Percentiles rank a stretch among this genome's conserved stretches.
Evolutionary conservation across 768 basidiomycete species (phyloP).

Genomic region (Kwoniella pini): DNA sequence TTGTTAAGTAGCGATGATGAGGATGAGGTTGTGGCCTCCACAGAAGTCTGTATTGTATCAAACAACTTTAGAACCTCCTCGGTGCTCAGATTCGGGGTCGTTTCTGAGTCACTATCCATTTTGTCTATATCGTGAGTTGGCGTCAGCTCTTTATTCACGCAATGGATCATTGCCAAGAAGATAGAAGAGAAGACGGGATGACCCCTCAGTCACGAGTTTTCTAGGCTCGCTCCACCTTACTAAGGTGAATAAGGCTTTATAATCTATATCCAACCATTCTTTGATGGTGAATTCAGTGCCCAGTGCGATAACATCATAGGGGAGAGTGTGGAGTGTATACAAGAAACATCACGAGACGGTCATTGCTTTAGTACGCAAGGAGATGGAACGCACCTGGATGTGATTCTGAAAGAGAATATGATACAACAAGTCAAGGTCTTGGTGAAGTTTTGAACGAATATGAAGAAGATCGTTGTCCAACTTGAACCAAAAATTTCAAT

Average conservation of each 20-base stretch:
- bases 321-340: too few relatives aligned
- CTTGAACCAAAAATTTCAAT: too few relatives aligned
- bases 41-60: conserved; percentile 28
- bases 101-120: conserved; percentile 20
- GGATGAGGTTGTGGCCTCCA: conserved; percentile 36
- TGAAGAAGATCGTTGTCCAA: too few relatives aligned
- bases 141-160: background rate
- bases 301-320: conserved; percentile 53
- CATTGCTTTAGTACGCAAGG: too few relatives aligned
- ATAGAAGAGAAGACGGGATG: too few relatives aligned
- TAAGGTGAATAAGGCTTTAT: conserved; percentile 43
- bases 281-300: conserved; percentile 48
- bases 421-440: too few relatives aligned
- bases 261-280: conserved; percentile 36
- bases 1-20: conserved; percentile 28
- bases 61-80: conserved; percentile 28
- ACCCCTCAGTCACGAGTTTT: conserved; percentile 56
- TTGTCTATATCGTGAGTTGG: background rate
- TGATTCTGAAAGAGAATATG: too few relatives aligned
- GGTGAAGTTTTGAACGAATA: too few relatives aligned
- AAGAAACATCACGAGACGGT: too few relatives aligned
- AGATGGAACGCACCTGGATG: too few relatives aligned
- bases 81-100: conserved; percentile 4
- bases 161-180: too few relatives aligned
- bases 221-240: conserved; percentile 55